Percentiles rank a stretch among this genome's conserved stretches.
Evolutionary conservation across 495 filamentous ascomycete species (phyloP).

Genomic region (Penicillium malachiteum): DNA sequence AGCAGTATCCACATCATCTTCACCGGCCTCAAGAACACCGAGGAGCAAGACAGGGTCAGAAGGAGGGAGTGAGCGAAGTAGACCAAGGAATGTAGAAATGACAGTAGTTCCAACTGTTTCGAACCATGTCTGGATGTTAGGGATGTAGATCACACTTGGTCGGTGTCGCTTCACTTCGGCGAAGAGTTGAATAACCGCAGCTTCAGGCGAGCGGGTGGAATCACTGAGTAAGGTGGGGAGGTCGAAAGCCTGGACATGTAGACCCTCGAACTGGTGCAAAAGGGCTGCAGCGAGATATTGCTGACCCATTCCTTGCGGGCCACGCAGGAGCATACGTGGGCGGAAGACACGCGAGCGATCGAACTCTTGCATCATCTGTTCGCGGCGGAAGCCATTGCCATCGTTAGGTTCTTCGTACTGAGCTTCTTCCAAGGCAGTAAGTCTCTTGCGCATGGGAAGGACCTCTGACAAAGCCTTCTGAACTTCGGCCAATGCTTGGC

Average conservation of each 20-base stretch:
- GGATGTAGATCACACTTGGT: constrained; percentile 93
- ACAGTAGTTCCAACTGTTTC: constrained; percentile 62
- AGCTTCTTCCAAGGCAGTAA: constrained; percentile 89
- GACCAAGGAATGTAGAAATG: constrained; percentile 73
- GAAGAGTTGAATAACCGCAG: constrained; percentile 85
- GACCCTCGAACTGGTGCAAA: constrained; percentile 83
- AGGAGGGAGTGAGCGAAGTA: constrained; percentile 74
- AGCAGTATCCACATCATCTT: constrained; percentile 53
- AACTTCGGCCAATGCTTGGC: constrained; percentile 65
- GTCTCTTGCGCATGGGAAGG: constrained; percentile 76
- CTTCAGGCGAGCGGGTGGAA: constrained; percentile 72
- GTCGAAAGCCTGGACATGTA: constrained; percentile 95
- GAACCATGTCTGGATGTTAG: constrained; percentile 85
- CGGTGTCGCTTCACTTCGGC: constrained; percentile 90
- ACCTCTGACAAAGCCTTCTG: constrained; percentile 67
- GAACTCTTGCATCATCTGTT: constrained; percentile 87
- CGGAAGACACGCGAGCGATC: constrained; percentile 86
- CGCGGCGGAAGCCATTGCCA: constrained; percentile 75
- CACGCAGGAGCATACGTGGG: constrained; percentile 78
- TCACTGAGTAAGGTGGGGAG: constrained; percentile 76
- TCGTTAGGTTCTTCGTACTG: constrained; percentile 86
- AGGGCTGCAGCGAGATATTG: constrained; percentile 85
- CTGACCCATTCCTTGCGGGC: constrained; percentile 86
- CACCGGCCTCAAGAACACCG: constrained; percentile 68
- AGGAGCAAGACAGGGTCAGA: constrained; percentile 87